phyloP scores from a whole-genome alignment of 371 early-diverging fungal species.

The Thermomucor indicae-seudaticae region DNA sequence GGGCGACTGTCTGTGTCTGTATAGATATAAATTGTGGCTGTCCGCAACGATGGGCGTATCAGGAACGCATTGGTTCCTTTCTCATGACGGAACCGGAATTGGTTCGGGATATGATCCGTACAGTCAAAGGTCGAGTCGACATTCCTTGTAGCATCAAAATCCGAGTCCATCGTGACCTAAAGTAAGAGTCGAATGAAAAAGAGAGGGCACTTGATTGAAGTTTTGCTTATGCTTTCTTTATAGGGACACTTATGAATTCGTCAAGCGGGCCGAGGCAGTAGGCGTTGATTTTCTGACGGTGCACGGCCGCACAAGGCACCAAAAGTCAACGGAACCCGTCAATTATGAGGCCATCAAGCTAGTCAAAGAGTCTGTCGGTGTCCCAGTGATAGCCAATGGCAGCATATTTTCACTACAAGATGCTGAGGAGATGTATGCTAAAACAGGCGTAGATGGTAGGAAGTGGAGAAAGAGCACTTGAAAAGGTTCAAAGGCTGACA shows the following conservation, averaged over 20 bases:
- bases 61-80: conserved; percentile 76
- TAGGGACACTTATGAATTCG: conserved; percentile 75
- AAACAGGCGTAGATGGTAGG: conserved; percentile 72
- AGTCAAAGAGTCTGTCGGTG: conserved; percentile 64
- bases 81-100: conserved; percentile 78
- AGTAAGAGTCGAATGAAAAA: conserved; percentile 23
- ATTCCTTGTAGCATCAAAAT: conserved; percentile 83
- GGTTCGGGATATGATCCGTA: conserved; percentile 79
- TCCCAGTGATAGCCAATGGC: conserved; percentile 85
- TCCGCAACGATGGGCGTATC: conserved; percentile 84
- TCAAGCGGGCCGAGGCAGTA: conserved; percentile 68
- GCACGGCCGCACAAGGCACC: conserved; percentile 77
- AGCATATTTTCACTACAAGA: conserved; percentile 68
- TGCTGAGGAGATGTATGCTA: conserved; percentile 60
- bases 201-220: neutral
- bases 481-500: neutral
- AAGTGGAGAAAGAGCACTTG: neutral
- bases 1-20: too few relatives aligned
- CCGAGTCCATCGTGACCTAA: conserved; percentile 67
- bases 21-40: conserved; percentile 86
- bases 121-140: conserved; percentile 57
- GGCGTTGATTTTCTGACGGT: conserved; percentile 80
- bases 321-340: conserved; percentile 73
- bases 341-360: conserved; percentile 69
- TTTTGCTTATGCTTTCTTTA: neutral